phyloP scores from a whole-genome alignment of 192 early-diverging fungal genomes.

The Podila clonocystis region DNA sequence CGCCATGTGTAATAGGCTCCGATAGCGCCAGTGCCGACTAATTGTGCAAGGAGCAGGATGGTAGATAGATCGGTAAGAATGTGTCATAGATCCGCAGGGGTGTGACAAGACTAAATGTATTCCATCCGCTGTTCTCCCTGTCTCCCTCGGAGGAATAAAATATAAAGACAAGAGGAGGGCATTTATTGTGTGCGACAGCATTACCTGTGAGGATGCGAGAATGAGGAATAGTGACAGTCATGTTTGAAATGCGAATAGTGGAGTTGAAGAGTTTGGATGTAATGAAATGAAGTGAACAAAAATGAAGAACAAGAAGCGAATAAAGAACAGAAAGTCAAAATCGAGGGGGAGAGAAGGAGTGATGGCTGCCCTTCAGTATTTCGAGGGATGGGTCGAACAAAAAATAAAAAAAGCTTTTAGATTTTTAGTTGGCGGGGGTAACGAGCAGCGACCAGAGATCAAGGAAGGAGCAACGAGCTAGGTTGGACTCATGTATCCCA shows the following conservation, averaged over 20 bases:
- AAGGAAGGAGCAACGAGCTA: too few species aligned
- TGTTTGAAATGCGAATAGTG: neutral
- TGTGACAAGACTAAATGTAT: neutral
- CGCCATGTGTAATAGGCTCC: conserved; percentile 74
- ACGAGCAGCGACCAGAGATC: too few species aligned
- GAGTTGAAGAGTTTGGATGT: neutral
- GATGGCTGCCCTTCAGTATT: too few species aligned
- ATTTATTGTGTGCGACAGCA: too few species aligned
- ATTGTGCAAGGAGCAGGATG: neutral
- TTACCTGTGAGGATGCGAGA: conserved; percentile 45
- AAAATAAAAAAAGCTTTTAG: too few species aligned
- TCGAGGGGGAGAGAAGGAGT: too few species aligned
- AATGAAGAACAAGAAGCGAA: too few species aligned
- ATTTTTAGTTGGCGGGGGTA: too few species aligned
- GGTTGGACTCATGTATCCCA: too few species aligned
- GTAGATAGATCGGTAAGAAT: neutral
- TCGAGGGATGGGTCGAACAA: too few species aligned
- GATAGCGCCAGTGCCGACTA: conserved; percentile 79
- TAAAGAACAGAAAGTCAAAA: too few species aligned
- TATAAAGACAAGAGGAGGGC: neutral
- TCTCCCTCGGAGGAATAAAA: neutral
- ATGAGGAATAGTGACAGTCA: conserved; percentile 8
- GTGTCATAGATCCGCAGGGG: conserved; percentile 3
- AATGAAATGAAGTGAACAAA: neutral
- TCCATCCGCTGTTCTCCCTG: neutral